Evolutionary conservation across 1,284 basidiomycete genomes (phyloP), one percentile per base, ranked within the genome.

Genomic region (Rhodotorula sp.): DNA sequence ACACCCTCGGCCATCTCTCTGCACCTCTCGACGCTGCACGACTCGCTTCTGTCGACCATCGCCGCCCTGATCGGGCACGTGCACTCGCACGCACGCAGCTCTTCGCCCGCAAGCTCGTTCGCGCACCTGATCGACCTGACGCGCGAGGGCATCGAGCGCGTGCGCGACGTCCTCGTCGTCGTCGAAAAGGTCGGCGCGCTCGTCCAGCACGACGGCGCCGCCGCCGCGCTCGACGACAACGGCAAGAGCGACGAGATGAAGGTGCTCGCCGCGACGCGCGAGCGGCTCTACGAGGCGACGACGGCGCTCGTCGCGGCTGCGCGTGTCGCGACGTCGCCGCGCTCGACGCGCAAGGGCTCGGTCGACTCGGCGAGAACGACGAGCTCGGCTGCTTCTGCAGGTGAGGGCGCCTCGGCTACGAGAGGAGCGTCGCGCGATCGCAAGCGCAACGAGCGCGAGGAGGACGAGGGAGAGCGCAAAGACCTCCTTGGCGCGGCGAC

Each of bases 11-110:
- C 91, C 8, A 85, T 90, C 81, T 88, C 89, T 65, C 86, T 87
- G 8, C 84, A 92, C 44, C 88, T 83, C 50, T 77, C 89, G 53
- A 77, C 66, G 58, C 73, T 91, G 16, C 92, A 96, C 80, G 93
- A 96, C 79, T 88, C 91, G 71, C 90, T 97, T 74, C 85, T 97
- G 12, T 96, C 93, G 8, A 91, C 92, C 23, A 93, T 97, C 78
- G 95, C 96, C 17, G 94, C 94, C 4, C 95, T 99, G 81, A 96
- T 99, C 78, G 95, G 95, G 1, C 94, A 97, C 79, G 91, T 93
- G 1, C 95, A 99, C 80, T 92, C 91, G 21, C 92, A 98, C 83
- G 90, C 91, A 25, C 88, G 91, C 64, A 85, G 88, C 41, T 91
- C 91, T 25, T 93, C 97, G 81, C 77, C 79, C 1, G 91, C 94